Percentiles rank a stretch among this genome's conserved stretches.
These are phyloP conservation scores for Pichia ethanolica DNA, from an alignment of 805 yeast species.

Conservation along the genomic window DNA sequence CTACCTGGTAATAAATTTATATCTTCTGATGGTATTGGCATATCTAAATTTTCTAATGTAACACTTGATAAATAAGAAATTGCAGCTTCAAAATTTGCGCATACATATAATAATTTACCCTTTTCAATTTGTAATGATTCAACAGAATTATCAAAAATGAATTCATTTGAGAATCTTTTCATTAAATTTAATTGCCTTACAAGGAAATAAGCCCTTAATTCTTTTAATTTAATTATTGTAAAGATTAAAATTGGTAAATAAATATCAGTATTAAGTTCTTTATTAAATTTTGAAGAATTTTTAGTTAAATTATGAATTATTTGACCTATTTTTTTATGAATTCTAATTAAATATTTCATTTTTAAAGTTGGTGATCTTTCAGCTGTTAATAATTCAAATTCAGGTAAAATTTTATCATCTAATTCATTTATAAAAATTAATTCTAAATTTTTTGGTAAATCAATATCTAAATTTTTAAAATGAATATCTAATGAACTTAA, in stretches of 20 bases:
- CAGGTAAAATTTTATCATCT: constrained; percentile 21
- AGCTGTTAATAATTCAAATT: constrained; percentile 26
- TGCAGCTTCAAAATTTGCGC: constrained; percentile 32
- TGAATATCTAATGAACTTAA: constrained; percentile 20
- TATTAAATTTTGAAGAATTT: background rate
- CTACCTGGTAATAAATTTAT: constrained; percentile 5
- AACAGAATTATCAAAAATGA: constrained; percentile 15
- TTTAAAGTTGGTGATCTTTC: constrained; percentile 30
- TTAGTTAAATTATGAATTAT: constrained; percentile 17
- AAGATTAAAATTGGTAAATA: constrained; percentile 30
- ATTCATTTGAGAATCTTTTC: constrained; percentile 27
- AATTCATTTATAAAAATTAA: constrained; percentile 18
- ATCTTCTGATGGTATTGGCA: constrained; percentile 14
- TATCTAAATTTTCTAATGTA: constrained; percentile 24
- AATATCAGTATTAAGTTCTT: constrained; percentile 26
- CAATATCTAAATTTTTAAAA: constrained; percentile 25
- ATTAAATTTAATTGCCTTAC: constrained; percentile 27
- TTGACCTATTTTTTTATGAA: constrained; percentile 24
- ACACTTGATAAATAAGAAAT: constrained; percentile 28
- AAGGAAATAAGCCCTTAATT: constrained; percentile 23
- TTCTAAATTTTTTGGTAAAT: constrained; percentile 19
- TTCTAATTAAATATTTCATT: constrained; percentile 23
- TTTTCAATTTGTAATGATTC: constrained; percentile 23
- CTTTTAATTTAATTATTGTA: constrained; percentile 25
- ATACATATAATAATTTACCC: constrained; percentile 28